These are phyloP conservation scores for Pythium rishiriense DNA, from an alignment of 352 stramenopile species.

Conservation along the genomic window DNA sequence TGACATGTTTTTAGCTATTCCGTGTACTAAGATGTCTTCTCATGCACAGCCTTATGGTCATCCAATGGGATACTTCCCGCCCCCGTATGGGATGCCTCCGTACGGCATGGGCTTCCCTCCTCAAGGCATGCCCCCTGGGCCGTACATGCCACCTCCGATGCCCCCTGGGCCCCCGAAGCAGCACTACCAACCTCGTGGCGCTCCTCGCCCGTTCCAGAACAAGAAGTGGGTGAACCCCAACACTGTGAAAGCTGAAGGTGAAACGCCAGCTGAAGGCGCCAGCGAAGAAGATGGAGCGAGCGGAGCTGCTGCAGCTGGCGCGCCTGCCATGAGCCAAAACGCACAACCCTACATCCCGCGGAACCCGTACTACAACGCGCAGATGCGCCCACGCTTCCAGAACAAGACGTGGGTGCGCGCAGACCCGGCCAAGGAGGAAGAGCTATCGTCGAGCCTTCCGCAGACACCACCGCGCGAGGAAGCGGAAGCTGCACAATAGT, in stretches of 20 bases:
- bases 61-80: slow-evolving; percentile 71
- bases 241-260: slow-evolving; percentile 49
- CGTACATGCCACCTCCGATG: slow-evolving; percentile 31
- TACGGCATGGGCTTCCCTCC: slow-evolving; percentile 76
- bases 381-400: slow-evolving; percentile 83
- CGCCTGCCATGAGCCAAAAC: slow-evolving; percentile 27
- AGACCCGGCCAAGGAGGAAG: slow-evolving; percentile 68
- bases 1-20: background rate
- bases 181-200: slow-evolving; percentile 34
- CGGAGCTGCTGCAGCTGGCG: background rate
- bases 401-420: slow-evolving; percentile 88
- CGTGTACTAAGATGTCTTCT: slow-evolving; percentile 14
- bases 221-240: slow-evolving; percentile 86
- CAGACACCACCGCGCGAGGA: slow-evolving; percentile 70
- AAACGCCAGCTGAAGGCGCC: slow-evolving; percentile 29
- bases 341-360: slow-evolving; percentile 48
- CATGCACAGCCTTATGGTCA: slow-evolving; percentile 56
- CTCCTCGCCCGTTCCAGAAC: slow-evolving; percentile 74
- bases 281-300: slow-evolving; percentile 11
- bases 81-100: slow-evolving; percentile 67
- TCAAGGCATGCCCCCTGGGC: slow-evolving; percentile 44
- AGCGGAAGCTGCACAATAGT: slow-evolving; percentile 7
- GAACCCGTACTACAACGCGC: slow-evolving; percentile 66
- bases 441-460: slow-evolving; percentile 71
- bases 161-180: slow-evolving; percentile 23